phyloP scores from a whole-genome alignment of 2,329 filamentous ascomycete genomes.

The Diaporthe ilicicola region DNA sequence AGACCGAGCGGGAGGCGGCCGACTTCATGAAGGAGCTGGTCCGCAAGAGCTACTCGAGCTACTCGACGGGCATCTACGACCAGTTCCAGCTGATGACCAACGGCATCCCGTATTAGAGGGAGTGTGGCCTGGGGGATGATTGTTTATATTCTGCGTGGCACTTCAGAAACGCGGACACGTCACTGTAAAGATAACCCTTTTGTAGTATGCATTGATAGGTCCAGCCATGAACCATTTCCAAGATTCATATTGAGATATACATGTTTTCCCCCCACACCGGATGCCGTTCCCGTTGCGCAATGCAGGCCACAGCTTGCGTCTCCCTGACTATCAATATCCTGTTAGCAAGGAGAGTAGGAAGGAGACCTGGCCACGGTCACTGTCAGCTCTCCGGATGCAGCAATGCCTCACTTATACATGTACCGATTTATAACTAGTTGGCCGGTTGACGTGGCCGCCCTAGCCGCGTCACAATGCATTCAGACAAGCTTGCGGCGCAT shows the following conservation, averaged over 20 bases:
- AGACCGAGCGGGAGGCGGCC: conserved; percentile 89
- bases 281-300: too few species aligned
- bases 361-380: too few species aligned
- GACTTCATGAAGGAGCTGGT: conserved; percentile 93
- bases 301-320: background rate
- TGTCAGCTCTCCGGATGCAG: too few species aligned
- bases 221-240: background rate
- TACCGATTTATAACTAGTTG: background rate
- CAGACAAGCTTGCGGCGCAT: background rate
- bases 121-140: background rate
- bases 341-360: too few species aligned
- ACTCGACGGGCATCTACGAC: conserved; percentile 95
- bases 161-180: conserved; percentile 1
- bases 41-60: conserved; percentile 88
- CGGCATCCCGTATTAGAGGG: conserved; percentile 85
- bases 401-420: too few species aligned
- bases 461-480: background rate
- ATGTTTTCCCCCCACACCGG: too few species aligned
- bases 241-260: background rate
- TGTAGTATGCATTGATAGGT: background rate
- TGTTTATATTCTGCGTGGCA: background rate
- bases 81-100: conserved; percentile 98
- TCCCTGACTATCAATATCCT: background rate
- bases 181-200: background rate
- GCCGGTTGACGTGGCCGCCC: background rate